Conservation (phyloP, 768 basidiomycete genomes). For the Psilocybe subaeruginosa region DNA sequence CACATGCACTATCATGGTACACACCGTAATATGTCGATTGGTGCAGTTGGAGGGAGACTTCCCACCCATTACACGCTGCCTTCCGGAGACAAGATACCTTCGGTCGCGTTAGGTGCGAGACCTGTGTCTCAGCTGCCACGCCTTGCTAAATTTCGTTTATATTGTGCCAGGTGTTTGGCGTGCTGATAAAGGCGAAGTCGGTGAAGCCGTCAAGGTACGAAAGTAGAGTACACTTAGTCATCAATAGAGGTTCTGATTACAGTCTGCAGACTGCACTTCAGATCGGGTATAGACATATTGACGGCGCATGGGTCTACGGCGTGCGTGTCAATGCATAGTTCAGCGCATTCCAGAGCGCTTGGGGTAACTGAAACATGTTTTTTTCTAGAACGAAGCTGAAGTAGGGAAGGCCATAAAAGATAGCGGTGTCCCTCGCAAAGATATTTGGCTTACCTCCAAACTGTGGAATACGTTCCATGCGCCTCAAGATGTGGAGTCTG, state of each 20-base stretch:
- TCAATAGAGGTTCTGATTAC: neutral
- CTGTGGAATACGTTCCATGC: constrained; percentile 81
- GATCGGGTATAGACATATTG: constrained; percentile 72
- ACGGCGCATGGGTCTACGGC: constrained; percentile 72
- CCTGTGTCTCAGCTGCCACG: neutral
- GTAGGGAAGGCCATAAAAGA: constrained; percentile 65
- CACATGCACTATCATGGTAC: constrained; percentile 2
- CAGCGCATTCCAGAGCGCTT: neutral
- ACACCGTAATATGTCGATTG: constrained; percentile 8
- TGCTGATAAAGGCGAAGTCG: constrained; percentile 59
- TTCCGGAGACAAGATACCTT: constrained; percentile 70
- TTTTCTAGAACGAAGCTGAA: constrained; percentile 61
- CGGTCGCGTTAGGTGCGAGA: constrained; percentile 50
- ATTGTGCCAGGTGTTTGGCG: constrained; percentile 57
- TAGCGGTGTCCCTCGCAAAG: constrained; percentile 60
- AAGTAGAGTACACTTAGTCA: neutral
- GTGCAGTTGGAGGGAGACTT: constrained; percentile 22
- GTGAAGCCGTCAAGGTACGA: constrained; percentile 62
- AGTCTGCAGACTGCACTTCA: constrained; percentile 53
- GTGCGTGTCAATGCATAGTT: constrained; percentile 34
- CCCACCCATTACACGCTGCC: constrained; percentile 60
- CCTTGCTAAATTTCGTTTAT: neutral
- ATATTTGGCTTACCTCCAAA: constrained; percentile 75
- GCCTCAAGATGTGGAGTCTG: constrained; percentile 71
- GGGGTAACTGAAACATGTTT: neutral